Percentiles rank a stretch among this genome's conserved stretches.
phyloP scores from a whole-genome alignment of 805 yeast species.

The Candida stauntonica region DNA sequence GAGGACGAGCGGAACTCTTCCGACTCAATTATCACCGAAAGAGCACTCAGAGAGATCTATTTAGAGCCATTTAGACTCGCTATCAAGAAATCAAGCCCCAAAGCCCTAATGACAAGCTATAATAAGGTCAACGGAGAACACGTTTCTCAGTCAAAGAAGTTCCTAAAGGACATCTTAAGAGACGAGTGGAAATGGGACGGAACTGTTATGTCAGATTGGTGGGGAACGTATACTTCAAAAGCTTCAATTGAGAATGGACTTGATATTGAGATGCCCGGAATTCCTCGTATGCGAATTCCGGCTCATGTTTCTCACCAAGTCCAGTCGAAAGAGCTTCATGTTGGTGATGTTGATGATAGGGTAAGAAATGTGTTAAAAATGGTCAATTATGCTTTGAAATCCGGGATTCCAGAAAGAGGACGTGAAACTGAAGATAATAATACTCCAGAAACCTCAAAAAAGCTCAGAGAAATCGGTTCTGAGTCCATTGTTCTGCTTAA shows the following conservation, averaged over 20 bases:
- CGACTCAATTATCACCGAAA: conserved; percentile 46
- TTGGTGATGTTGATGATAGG: conserved; percentile 42
- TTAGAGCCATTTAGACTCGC: conserved; percentile 61
- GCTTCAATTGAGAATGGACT: conserved; percentile 49
- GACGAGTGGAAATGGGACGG: conserved; percentile 58
- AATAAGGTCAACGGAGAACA: conserved; percentile 60
- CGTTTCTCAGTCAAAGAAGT: conserved; percentile 40
- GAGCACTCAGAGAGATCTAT: conserved; percentile 63
- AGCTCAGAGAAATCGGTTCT: conserved; percentile 39
- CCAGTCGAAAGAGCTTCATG: conserved; percentile 34
- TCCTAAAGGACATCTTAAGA: conserved; percentile 44
- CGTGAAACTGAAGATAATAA: conserved; percentile 32
- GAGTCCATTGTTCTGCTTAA: conserved; percentile 54
- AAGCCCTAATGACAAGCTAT: conserved; percentile 55
- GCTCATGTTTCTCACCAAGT: conserved; percentile 39
- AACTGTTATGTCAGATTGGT: conserved; percentile 59
- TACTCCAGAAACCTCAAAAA: conserved; percentile 40
- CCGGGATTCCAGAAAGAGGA: conserved; percentile 31
- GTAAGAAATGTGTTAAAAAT: conserved; percentile 46
- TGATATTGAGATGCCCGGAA: conserved; percentile 67
- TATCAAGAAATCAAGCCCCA: conserved; percentile 45
- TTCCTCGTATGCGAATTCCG: conserved; percentile 40
- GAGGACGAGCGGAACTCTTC: conserved; percentile 49
- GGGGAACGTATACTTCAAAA: conserved; percentile 46
- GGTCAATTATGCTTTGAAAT: conserved; percentile 39